A percentile compares a stretch with the other conserved stretches of the same genome.
phyloP scores from a whole-genome alignment of 495 filamentous ascomycete species.

The Letharia lupina region DNA sequence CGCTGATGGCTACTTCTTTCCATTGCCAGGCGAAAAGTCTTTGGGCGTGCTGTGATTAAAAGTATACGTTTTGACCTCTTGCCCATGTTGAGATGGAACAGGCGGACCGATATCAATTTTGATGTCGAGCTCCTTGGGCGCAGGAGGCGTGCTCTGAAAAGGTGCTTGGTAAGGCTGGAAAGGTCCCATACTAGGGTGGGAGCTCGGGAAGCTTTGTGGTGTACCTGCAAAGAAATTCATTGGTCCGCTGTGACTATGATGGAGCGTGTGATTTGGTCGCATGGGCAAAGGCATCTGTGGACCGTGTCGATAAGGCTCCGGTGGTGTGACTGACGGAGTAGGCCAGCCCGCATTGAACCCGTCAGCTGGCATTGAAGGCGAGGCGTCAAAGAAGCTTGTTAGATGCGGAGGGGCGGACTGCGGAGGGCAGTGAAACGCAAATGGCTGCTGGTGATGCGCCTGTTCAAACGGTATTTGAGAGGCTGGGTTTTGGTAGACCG shows the following conservation, averaged over 20 bases:
- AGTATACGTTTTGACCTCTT: constrained; percentile 13
- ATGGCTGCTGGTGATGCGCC: constrained; percentile 6
- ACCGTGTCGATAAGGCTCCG: constrained; percentile 12
- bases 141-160: constrained; percentile 5
- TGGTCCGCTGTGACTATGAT: constrained; percentile 12
- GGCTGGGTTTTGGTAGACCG: constrained; percentile 3
- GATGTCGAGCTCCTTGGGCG: constrained; percentile 15
- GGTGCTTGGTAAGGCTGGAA: constrained; percentile 6
- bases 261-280: constrained; percentile 3
- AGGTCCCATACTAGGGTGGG: not conserved
- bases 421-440: constrained; percentile 21
- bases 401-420: constrained; percentile 26
- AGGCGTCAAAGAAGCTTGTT: constrained; percentile 24
- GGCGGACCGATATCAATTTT: constrained; percentile 17
- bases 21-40: constrained; percentile 10
- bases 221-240: constrained; percentile 9
- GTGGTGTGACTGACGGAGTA: constrained; percentile 14
- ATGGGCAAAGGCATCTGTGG: constrained; percentile 8
- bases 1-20: constrained; percentile 11
- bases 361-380: constrained; percentile 17
- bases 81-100: constrained; percentile 12
- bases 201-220: constrained; percentile 4
- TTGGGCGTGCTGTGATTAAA: constrained; percentile 15
- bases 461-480: constrained; percentile 8
- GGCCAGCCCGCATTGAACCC: constrained; percentile 17